phyloP scores from a whole-genome alignment of 208 protist genomes.

The Porcisia deanei region DNA sequence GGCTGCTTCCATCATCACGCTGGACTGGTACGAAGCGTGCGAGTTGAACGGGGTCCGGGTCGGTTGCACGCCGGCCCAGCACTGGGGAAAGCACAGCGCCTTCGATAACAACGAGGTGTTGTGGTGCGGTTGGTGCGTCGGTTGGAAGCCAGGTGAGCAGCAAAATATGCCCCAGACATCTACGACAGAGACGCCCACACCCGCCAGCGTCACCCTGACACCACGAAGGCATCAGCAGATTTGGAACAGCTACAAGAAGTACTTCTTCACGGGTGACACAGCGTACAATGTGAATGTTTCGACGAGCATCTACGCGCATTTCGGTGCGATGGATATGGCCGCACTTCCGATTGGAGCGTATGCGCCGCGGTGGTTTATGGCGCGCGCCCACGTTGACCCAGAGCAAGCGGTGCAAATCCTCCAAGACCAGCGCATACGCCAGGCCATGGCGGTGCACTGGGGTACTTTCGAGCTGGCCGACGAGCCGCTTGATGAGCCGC shows the following conservation, averaged over 20 bases:
- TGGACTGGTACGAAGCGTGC: conserved; percentile 63
- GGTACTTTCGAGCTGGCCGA: conserved; percentile 80
- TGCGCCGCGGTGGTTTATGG: conserved; percentile 68
- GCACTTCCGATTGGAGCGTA: conserved; percentile 89
- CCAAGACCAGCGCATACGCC: conserved; percentile 46
- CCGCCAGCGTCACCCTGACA: neutral
- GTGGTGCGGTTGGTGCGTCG: conserved; percentile 75
- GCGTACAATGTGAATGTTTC: conserved; percentile 57
- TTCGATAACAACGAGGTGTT: conserved; percentile 62
- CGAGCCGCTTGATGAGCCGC: conserved; percentile 82
- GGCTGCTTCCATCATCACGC: conserved; percentile 26
- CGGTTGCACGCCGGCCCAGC: conserved; percentile 58
- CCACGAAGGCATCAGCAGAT: conserved; percentile 8
- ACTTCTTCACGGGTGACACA: conserved; percentile 65
- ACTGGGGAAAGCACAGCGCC: conserved; percentile 48
- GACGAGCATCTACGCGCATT: conserved; percentile 48
- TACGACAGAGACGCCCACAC: conserved; percentile 2
- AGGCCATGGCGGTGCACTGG: conserved; percentile 79
- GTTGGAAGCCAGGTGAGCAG: conserved; percentile 28
- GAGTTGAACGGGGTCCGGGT: conserved; percentile 44
- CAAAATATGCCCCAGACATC: neutral
- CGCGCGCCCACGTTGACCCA: conserved; percentile 61
- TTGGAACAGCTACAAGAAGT: conserved; percentile 44
- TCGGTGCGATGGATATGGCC: conserved; percentile 59
- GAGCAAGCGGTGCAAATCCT: conserved; percentile 77